Evolutionary conservation across 208 protist genomes (phyloP).

Genomic region (Leishmania braziliensis): DNA sequence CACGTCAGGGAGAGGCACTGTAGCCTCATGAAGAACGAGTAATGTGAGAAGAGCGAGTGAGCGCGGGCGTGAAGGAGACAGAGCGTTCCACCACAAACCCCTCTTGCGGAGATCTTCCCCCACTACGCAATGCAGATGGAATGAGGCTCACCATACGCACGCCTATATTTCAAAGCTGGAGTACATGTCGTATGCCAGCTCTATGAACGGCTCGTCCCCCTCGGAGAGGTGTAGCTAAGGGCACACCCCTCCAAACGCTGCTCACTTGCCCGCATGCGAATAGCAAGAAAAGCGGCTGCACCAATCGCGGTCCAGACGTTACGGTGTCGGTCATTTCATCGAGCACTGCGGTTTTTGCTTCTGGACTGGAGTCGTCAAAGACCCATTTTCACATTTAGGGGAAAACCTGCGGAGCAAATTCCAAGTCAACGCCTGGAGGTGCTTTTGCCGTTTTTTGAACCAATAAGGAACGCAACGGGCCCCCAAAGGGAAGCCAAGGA

Average conservation of each 20-base stretch:
- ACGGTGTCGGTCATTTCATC: neutral
- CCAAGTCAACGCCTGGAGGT: too few relatives aligned
- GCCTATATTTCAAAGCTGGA: neutral
- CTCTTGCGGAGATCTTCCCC: neutral
- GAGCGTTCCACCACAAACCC: neutral
- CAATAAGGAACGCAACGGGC: too few relatives aligned
- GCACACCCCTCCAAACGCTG: neutral
- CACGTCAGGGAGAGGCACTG: too few relatives aligned
- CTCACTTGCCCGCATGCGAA: neutral
- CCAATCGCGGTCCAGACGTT: neutral
- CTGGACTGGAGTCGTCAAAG: neutral
- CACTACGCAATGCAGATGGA: neutral
- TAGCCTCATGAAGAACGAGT: neutral
- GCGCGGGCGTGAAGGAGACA: neutral
- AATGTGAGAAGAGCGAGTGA: neutral
- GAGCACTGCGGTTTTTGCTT: neutral
- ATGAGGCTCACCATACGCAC: too few relatives aligned
- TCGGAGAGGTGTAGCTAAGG: neutral
- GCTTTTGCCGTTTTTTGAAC: too few relatives aligned
- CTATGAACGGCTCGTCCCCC: slow-evolving; percentile 14
- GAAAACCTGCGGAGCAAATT: too few relatives aligned
- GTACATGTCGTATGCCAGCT: slow-evolving; percentile 16
- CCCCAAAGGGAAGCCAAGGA: too few relatives aligned
- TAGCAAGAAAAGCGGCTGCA: neutral
- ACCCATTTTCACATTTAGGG: too few relatives aligned